A percentile compares a stretch with the other conserved stretches of the same genome.
Conservation (phyloP, 2,329 filamentous ascomycete genomes). For the Clonostachys sp. region DNA sequence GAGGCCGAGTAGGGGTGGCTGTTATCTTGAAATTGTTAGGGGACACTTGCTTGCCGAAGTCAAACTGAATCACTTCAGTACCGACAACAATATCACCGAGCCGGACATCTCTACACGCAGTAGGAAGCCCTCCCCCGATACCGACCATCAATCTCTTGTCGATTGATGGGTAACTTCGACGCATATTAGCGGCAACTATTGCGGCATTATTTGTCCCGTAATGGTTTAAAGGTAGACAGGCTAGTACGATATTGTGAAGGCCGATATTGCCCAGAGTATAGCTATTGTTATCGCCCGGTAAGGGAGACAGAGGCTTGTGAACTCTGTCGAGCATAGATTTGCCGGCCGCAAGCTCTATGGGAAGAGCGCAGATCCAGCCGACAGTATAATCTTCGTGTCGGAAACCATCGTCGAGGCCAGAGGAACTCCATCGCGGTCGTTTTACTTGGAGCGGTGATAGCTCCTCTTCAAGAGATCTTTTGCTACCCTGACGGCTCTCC, state of each 20-base stretch:
- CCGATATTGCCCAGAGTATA: conserved; percentile 16
- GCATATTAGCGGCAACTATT: conserved; percentile 4
- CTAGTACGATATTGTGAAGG: conserved; percentile 16
- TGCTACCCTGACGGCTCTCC: too few relatives aligned
- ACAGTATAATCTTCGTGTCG: background rate
- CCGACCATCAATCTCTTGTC: conserved; percentile 25
- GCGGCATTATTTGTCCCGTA: conserved; percentile 16
- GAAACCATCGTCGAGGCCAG: background rate
- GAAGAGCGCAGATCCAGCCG: background rate
- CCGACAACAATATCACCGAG: background rate
- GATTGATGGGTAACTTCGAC: conserved; percentile 8
- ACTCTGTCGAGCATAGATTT: background rate
- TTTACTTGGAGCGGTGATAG: too few relatives aligned
- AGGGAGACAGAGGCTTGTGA: background rate
- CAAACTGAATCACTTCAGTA: background rate
- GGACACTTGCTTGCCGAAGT: background rate
- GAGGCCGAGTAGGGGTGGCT: background rate
- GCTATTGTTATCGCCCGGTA: background rate
- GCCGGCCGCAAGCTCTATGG: background rate
- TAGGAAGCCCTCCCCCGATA: conserved; percentile 28
- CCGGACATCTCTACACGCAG: conserved; percentile 4
- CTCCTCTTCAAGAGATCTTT: too few relatives aligned
- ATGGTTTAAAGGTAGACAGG: conserved; percentile 15
- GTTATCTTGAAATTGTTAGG: background rate
- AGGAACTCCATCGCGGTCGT: too few relatives aligned